Conservation (phyloP, 441 rosid genomes). For the Monsonia emarginata region DNA sequence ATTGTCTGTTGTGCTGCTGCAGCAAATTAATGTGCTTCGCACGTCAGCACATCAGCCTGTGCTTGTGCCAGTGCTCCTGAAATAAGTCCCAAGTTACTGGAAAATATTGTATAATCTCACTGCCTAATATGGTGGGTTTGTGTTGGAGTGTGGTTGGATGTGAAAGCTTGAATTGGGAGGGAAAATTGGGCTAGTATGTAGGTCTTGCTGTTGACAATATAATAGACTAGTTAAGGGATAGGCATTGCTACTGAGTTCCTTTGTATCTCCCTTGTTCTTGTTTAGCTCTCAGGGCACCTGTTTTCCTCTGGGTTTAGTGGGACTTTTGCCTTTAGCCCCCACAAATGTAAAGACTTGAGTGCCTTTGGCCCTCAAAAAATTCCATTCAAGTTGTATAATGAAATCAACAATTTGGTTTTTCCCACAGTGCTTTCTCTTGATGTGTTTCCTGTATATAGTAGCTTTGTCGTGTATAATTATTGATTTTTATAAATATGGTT, state of each 20-base stretch:
- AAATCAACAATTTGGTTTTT: constrained; percentile 21
- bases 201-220: constrained; percentile 26
- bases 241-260: too few species aligned
- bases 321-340: too few species aligned
- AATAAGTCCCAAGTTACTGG: constrained; percentile 24
- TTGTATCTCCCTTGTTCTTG: constrained; percentile 17
- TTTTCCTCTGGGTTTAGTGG: constrained; percentile 19
- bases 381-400: constrained; percentile 35
- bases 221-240: constrained; percentile 15
- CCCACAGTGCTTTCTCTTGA: not conserved
- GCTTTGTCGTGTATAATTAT: not conserved
- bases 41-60: too few species aligned
- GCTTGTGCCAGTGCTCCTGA: constrained; percentile 1
- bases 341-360: constrained; percentile 20
- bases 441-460: not conserved
- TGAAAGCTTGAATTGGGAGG: constrained; percentile 8
- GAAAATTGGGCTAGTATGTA: constrained; percentile 8
- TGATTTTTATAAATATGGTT: too few species aligned
- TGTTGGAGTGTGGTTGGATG: constrained; percentile 22
- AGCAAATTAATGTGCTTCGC: constrained; percentile 9
- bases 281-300: constrained; percentile 20
- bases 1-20: too few species aligned
- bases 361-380: constrained; percentile 19
- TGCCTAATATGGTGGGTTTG: too few species aligned
- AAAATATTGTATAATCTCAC: not conserved